Percentiles rank a stretch among this genome's conserved stretches.
These are phyloP conservation scores for Fusarium domesticum DNA, from an alignment of 2,329 filamentous ascomycete genomes.

Conservation along the genomic window DNA sequence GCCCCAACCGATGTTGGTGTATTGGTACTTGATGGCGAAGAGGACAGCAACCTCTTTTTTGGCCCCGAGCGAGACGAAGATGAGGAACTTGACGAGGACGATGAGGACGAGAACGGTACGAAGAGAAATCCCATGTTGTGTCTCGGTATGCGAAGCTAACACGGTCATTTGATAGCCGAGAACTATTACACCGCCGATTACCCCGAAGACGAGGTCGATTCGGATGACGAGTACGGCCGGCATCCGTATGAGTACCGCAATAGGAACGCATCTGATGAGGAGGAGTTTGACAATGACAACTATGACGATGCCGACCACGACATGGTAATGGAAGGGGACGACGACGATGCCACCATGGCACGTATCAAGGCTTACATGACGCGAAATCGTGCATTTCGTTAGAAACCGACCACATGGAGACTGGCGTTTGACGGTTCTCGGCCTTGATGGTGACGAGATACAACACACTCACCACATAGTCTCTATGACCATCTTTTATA, in stretches of 20 bases:
- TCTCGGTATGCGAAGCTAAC: conserved; percentile 12
- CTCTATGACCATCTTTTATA: no score
- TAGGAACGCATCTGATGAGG: conserved; percentile 52
- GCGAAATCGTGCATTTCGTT: conserved; percentile 31
- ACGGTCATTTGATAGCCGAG: conserved; percentile 51
- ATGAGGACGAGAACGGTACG: conserved; percentile 66
- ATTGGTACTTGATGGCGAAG: conserved; percentile 55
- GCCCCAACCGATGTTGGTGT: conserved; percentile 52
- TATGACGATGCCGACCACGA: conserved; percentile 39
- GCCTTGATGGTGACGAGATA: background rate
- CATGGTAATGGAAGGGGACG: conserved; percentile 37
- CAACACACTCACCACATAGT: no score
- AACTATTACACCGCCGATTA: conserved; percentile 79
- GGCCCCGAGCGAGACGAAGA: conserved; percentile 59
- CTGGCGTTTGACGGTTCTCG: background rate
- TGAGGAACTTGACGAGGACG: conserved; percentile 56
- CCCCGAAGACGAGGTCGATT: conserved; percentile 73
- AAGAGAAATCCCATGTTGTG: no score
- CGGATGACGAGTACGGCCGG: conserved; percentile 54
- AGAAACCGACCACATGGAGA: conserved; percentile 4
- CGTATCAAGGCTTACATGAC: conserved; percentile 39
- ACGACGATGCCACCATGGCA: conserved; percentile 39
- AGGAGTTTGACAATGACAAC: conserved; percentile 48
- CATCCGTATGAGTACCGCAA: conserved; percentile 55
- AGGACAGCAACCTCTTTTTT: conserved; percentile 60